phyloP scores from a whole-genome alignment of 768 basidiomycete species.

The Kwoniella heveanensis region DNA sequence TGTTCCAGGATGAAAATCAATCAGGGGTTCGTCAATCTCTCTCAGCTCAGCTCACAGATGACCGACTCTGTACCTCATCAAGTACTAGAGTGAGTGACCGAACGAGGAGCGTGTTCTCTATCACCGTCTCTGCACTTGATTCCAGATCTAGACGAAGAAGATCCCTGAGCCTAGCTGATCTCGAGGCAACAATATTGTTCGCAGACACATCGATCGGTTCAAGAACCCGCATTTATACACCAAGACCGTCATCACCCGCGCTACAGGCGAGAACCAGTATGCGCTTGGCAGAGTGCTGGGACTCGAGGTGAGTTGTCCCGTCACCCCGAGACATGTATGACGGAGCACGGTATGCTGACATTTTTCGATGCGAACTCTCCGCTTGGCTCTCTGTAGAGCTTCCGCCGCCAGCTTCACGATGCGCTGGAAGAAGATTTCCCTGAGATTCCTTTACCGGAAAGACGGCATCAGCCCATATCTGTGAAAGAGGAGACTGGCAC shows the following conservation, averaged over 20 bases:
- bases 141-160: too few species aligned
- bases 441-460: conserved; percentile 35
- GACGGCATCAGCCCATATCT: conserved; percentile 29
- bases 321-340: neutral
- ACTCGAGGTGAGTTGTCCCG: conserved; percentile 37
- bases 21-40: conserved; percentile 28
- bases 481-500: neutral
- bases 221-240: conserved; percentile 47
- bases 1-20: conserved; percentile 38
- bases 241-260: conserved; percentile 38
- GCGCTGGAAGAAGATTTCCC: conserved; percentile 40
- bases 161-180: neutral
- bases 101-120: too few species aligned
- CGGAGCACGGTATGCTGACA: neutral
- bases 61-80: conserved; percentile 42
- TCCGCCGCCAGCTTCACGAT: conserved; percentile 37
- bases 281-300: conserved; percentile 44
- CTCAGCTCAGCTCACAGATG: conserved; percentile 28
- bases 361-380: neutral
- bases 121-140: too few species aligned
- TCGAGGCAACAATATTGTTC: neutral
- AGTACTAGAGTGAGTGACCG: conserved; percentile 44
- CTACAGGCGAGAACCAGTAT: conserved; percentile 49
- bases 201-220: conserved; percentile 38
- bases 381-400: conserved; percentile 29